Base-by-base conservation (phyloP, 2,329 filamentous ascomycete species). In the Nemania diffusa region DNA sequence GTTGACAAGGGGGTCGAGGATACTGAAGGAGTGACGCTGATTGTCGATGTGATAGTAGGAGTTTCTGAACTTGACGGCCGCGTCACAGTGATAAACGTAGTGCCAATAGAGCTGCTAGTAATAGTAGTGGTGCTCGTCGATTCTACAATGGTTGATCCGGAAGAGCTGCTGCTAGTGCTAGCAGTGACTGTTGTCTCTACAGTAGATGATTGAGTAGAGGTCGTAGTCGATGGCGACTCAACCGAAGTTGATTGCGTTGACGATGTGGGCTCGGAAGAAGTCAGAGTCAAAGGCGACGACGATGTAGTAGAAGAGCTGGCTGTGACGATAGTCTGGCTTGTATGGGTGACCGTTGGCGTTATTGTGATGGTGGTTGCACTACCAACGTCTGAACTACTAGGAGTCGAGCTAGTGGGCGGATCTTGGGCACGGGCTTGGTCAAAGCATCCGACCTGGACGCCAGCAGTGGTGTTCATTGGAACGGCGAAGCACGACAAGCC, bases 401-500 rank as follows among this genome's bases (percentile, higher is more conserved):
- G n/a, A 24, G 59, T 55, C 24, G 29, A 57, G 1, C 69, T 68
- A 24, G 63, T 62, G 0, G 68, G 55, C 8, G 44, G 59, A n/a
- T 65, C 55, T 20, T 70, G 65, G 32, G 66, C 63, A 32, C 61
- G 46, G 3, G 72, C 73, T 9, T 76, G 72, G 56, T 83, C 77
- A 29, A 79, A 78, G 68, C 87, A 90, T 2, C 80, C 81, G 26
- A 90, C 78, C 60, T 79, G 74, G 9, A 87, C 84, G 3, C 85
- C 87, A 0, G 73, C 72, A 0, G 80, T 80, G 11, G 76, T 82
- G 42, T 80, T 82, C 80, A 88, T 83, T 0, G 88, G 88, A 68
- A 89, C 75, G 1, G 85, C 87, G 56, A 82, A 84, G 75, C 87
- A 90, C 55, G 78, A 75, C n/a, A 75, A 64, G 52, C 76, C 75